phyloP scores from a whole-genome alignment of 257 asterid species.

The Dorcoceras hygrometricum region DNA sequence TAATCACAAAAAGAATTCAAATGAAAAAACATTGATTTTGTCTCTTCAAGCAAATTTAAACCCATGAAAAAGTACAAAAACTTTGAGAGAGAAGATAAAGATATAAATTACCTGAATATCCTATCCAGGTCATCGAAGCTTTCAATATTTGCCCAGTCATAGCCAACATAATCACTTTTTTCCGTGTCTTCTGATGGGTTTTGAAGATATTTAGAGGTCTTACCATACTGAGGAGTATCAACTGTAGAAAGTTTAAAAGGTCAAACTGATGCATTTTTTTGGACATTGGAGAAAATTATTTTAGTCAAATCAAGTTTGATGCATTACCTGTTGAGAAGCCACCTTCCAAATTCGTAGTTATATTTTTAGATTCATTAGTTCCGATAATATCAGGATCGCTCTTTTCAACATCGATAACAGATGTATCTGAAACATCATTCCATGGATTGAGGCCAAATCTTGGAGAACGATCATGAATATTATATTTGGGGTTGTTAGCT shows the following conservation, averaged over 20 bases:
- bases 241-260: constrained; percentile 37
- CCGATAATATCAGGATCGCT: constrained; percentile 34
- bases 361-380: constrained; percentile 31
- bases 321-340: constrained; percentile 42
- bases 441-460: constrained; percentile 38
- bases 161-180: constrained; percentile 66
- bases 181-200: constrained; percentile 52
- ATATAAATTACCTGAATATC: constrained; percentile 68
- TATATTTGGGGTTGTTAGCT: constrained; percentile 42
- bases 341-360: constrained; percentile 29
- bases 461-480: constrained; percentile 28
- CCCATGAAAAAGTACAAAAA: constrained; percentile 7
- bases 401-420: constrained; percentile 41
- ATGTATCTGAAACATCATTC: constrained; percentile 34
- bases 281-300: constrained; percentile 7
- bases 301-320: neutral
- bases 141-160: constrained; percentile 85
- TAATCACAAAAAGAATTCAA: neutral
- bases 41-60: neutral
- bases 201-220: constrained; percentile 56
- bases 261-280: constrained; percentile 17
- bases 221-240: constrained; percentile 34
- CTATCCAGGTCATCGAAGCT: constrained; percentile 91
- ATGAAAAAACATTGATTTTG: neutral
- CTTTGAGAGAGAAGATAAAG: constrained; percentile 7